Percentiles rank a stretch among this genome's conserved stretches.
These are phyloP conservation scores for Neurospora sp. DNA, from an alignment of 495 filamentous ascomycete genomes.

Conservation along the genomic window DNA sequence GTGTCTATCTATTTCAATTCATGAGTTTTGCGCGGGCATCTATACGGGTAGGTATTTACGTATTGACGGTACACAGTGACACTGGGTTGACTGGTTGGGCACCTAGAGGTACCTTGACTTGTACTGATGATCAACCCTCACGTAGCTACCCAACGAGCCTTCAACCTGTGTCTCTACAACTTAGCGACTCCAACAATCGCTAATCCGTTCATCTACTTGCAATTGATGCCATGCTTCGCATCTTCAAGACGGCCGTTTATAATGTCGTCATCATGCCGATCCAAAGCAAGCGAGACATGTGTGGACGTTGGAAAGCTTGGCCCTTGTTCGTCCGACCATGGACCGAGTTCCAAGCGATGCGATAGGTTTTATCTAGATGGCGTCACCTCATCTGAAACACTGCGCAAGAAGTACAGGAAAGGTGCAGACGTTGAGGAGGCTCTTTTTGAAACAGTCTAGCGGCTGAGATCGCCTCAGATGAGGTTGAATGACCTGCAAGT, in stretches of 20 bases:
- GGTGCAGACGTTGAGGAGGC: neutral
- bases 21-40: rapidly evolving
- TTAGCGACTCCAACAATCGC: neutral
- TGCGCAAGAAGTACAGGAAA: neutral
- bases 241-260: neutral
- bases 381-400: neutral
- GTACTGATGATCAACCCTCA: neutral
- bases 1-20: neutral
- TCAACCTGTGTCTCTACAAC: neutral
- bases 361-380: neutral
- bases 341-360: neutral
- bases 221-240: neutral
- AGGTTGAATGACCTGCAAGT: neutral
- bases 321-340: neutral
- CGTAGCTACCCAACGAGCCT: neutral
- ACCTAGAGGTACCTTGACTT: neutral
- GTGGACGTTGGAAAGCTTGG: neutral
- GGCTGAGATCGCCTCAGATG: neutral
- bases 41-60: neutral
- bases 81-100: neutral
- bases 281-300: neutral
- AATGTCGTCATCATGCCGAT: neutral
- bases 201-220: neutral
- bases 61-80: neutral
- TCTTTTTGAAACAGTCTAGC: neutral